Evolutionary conservation across 2,329 filamentous ascomycete genomes (phyloP), one percentile per base, ranked within the genome.

Genomic region (Thielaviopsis punctulata): DNA sequence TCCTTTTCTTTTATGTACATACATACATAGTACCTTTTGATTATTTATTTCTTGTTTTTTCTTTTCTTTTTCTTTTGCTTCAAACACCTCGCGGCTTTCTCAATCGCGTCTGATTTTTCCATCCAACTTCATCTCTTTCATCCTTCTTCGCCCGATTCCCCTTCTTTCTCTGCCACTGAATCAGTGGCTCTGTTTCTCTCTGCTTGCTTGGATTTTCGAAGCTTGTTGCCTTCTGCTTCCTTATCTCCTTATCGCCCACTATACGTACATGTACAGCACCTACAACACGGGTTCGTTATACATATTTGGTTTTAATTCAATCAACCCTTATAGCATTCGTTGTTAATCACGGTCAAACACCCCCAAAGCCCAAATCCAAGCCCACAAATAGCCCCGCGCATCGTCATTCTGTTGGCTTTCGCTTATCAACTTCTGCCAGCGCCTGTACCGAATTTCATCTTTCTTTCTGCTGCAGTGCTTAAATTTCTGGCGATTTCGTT

Each of bases 381-480:
- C 12, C 19, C 33, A 49, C 48, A n/a, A 22, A 36, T 24, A 52
- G 51, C 51, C 51, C 51, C 51, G 51, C 51, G 51, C 51, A 52
- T 52, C 51, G 51, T 52, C 51, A 52, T 45, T 41, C 46, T 48
- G 51, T 48, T 52, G 51, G 51, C 51, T 52, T 36, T 52, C 51
- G 51, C 51, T 52, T 52, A 52, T 52, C 45, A 46, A n/a, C 44
- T 46, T 36, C 19, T 44, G 51, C 51, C 51, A 52, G 45, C 51
- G 39, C 48, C 44, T 48, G 45, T 48, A 39, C 51, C 45, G 45
- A 48, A 52, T 49, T 44, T 41, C 30, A 33, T 13, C 48, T 49
- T 12, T 19, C 7, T 18, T n/a, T n/a, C n/a, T n/a, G 48, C 33
- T 41, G 18, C 36, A 19, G 33, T 39, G 21, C 22, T 33, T 13